Evolutionary conservation across 345 rosid genomes (phyloP), one percentile per base, ranked within the genome.

Genomic region (Physaria fendleri): DNA sequence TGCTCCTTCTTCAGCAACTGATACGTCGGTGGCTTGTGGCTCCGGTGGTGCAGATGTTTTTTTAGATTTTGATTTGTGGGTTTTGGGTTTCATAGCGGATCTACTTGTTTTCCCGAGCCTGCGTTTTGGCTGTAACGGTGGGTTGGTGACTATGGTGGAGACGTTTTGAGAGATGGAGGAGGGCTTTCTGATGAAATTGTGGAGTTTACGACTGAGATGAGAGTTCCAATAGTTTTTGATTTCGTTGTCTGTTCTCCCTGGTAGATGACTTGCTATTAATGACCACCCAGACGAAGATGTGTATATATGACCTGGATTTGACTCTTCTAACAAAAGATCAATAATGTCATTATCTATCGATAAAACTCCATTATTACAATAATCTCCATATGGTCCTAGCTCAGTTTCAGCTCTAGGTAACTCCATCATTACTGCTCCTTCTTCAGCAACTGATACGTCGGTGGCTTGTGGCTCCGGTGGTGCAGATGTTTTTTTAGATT

Each of bases 181-280:
- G 11, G 71, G 45, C 28, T 48, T 70, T 37, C 69, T 62, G 1
- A 48, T 44, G 56, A 77, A 77, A 40, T 67, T 76, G 72, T 72
- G 75, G 58, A 85, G 71, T 65, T 78, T 81, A 34, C 93, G 71
- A 37, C 86, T 79, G 35, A 85, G 57, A 49, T 85, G 89, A 48
- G 88, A 82, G 71, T 82, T 85, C 93, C 93, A 85, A 65, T 85
- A 82, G 13, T 85, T 85, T 67, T 85, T 85, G 0, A 85, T 82
- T 64, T 85, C 93, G 70, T 85, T 85, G 73, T 85, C 93, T 43
- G 93, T 85, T 74, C 93, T 74, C 54, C 93, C 93, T 15, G 89
- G 88, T 27, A 85, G 73, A 63, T 81, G 66, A 28, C 77, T 69
- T 27, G 93, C 93, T 45, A 85, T 85, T n/a, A n/a, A n/a, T n/a